Conservation (phyloP, 2,329 filamentous ascomycete genomes). For the Curvularia sp. region DNA sequence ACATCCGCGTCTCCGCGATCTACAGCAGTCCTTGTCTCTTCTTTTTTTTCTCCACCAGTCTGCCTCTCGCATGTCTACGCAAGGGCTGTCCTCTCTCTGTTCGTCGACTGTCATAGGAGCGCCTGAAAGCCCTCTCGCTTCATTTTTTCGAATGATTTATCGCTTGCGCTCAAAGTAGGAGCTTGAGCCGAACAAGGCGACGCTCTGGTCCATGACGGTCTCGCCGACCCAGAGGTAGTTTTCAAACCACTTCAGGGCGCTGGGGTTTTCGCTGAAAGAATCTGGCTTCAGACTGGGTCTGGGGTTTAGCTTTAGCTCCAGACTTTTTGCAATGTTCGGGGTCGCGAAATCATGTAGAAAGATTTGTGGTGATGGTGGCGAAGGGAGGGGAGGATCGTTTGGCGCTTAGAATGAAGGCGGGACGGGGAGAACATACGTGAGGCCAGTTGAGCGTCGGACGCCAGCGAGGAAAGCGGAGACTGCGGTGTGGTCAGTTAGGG, state of each 20-base stretch:
- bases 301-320: conserved; percentile 34
- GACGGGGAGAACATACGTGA: conserved; percentile 76
- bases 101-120: background rate
- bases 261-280: conserved; percentile 80
- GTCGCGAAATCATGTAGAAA: conserved; percentile 1
- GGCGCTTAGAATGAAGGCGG: background rate
- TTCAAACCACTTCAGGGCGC: conserved; percentile 86
- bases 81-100: background rate
- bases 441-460: conserved; percentile 94
- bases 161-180: conserved; percentile 90
- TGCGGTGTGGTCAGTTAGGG: conserved; percentile 49
- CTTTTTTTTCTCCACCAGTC: background rate
- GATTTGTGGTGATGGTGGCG: conserved; percentile 9
- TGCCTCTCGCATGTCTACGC: background rate
- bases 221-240: conserved; percentile 94
- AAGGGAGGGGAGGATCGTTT: background rate
- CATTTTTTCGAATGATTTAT: conserved; percentile 16
- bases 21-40: background rate
- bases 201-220: conserved; percentile 97
- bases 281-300: conserved; percentile 87
- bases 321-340: conserved; percentile 2
- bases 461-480: conserved; percentile 96
- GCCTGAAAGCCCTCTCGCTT: background rate
- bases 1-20: background rate
- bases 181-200: conserved; percentile 86